A percentile compares a stretch with the other conserved stretches of the same genome.
phyloP scores from a whole-genome alignment of 169 alveolate species.

The Plasmodium sp. region DNA sequence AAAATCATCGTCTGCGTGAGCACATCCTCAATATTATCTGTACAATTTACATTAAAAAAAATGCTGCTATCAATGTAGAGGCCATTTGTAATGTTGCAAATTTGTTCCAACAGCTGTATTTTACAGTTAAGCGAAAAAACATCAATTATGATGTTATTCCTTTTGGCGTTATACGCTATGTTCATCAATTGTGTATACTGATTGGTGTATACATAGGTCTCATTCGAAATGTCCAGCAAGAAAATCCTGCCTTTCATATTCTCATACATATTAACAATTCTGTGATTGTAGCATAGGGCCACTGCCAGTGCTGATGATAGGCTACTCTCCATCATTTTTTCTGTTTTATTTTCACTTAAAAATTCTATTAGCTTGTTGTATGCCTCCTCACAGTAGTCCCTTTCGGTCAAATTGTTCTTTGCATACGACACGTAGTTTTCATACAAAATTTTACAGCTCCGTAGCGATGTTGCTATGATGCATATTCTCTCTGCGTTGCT shows the following conservation, averaged over 20 bases:
- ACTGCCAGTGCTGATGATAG: conserved; percentile 54
- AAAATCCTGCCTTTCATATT: conserved; percentile 49
- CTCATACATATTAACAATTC: conserved; percentile 56
- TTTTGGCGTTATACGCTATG: conserved; percentile 72
- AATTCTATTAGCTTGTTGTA: conserved; percentile 49
- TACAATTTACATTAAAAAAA: conserved; percentile 31
- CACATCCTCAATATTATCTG: conserved; percentile 52
- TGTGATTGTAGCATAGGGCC: conserved; percentile 55
- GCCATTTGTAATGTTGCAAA: conserved; percentile 70
- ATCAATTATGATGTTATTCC: conserved; percentile 63
- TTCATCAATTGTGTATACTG: conserved; percentile 73
- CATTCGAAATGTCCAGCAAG: conserved; percentile 43
- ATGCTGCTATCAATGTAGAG: conserved; percentile 54
- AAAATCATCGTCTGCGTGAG: conserved; percentile 76
- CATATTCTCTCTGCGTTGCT: conserved; percentile 68
- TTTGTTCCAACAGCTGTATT: conserved; percentile 66
- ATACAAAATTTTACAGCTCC: conserved; percentile 31
- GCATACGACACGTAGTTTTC: conserved; percentile 61
- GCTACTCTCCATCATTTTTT: conserved; percentile 27
- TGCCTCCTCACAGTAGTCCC: conserved; percentile 32
- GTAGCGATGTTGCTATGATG: conserved; percentile 46
- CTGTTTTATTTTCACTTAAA: conserved; percentile 40
- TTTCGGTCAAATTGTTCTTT: conserved; percentile 57
- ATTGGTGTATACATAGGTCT: conserved; percentile 47
- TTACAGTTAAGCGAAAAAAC: conserved; percentile 52